Conservation (phyloP, 2,329 filamentous ascomycete species). For the Ceratocystis variospora region DNA sequence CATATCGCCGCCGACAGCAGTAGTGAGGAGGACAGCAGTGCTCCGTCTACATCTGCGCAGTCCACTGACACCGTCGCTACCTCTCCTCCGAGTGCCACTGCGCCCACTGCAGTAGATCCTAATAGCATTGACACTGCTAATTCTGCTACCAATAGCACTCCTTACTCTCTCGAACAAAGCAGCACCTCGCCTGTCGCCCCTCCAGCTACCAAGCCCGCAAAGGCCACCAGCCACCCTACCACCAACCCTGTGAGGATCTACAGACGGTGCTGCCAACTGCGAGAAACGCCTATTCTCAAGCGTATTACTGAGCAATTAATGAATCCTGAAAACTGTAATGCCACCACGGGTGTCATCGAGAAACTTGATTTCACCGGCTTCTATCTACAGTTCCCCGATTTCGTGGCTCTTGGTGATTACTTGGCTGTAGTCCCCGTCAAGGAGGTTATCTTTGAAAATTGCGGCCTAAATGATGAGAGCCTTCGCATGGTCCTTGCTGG, state of each 20-base stretch:
- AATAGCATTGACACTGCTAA: background rate
- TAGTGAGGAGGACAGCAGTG: slow-evolving; percentile 20
- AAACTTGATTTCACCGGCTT: slow-evolving; percentile 77
- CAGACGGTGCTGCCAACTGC: slow-evolving; percentile 79
- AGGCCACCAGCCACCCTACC: slow-evolving; percentile 45
- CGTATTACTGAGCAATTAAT: slow-evolving; percentile 81
- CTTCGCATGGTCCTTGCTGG: slow-evolving; percentile 76
- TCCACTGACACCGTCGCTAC: background rate
- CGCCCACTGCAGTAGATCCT: background rate
- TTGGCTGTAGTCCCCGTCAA: slow-evolving; percentile 83
- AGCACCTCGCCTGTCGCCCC: slow-evolving; percentile 20
- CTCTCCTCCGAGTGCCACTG: background rate
- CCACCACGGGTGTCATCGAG: slow-evolving; percentile 60
- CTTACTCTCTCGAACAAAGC: slow-evolving; percentile 15
- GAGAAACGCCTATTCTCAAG: slow-evolving; percentile 84
- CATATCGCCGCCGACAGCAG: slow-evolving; percentile 38
- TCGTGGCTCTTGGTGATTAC: slow-evolving; percentile 83
- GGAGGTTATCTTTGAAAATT: slow-evolving; percentile 75
- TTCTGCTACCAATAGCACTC: background rate
- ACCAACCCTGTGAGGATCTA: slow-evolving; percentile 90
- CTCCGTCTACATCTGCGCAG: background rate
- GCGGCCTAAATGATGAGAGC: slow-evolving; percentile 74
- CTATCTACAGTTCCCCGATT: slow-evolving; percentile 66
- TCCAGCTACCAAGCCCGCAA: slow-evolving; percentile 34
- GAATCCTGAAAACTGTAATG: slow-evolving; percentile 50